These are phyloP conservation scores for Pisolithus microcarpus DNA, from an alignment of 768 basidiomycete species.

Conservation along the genomic window DNA sequence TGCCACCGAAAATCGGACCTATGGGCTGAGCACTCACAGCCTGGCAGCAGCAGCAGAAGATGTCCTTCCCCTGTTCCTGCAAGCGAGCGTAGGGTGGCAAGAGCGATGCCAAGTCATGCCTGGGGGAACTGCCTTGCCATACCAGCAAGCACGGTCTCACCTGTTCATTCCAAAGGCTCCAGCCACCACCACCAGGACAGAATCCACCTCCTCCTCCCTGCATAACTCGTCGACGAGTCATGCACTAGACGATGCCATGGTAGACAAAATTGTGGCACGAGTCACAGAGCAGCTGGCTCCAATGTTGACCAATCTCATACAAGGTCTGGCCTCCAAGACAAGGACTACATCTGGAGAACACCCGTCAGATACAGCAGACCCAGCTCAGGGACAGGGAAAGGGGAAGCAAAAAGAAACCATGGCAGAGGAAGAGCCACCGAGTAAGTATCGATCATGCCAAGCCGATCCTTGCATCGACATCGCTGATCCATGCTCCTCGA, in stretches of 20 bases:
- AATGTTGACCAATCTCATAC: neutral
- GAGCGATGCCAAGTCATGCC: neutral
- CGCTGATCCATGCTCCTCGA: slow-evolving; percentile 1
- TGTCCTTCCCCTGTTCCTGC: slow-evolving; percentile 17
- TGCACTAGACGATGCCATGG: neutral
- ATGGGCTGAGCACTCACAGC: slow-evolving; percentile 23
- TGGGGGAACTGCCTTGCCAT: neutral
- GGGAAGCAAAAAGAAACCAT: neutral
- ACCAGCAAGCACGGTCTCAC: neutral
- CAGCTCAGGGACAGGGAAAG: no score
- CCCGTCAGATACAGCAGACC: slow-evolving; percentile 3
- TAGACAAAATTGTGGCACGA: neutral
- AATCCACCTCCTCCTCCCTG: neutral
- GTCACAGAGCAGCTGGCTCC: neutral
- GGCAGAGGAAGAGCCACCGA: no score
- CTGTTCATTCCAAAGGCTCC: neutral
- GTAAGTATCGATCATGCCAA: neutral
- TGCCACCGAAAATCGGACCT: slow-evolving; percentile 19
- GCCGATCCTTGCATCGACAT: no score
- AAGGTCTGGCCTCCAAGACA: slow-evolving; percentile 2
- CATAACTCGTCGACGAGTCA: neutral
- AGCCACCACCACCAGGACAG: no score
- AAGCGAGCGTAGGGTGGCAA: slow-evolving; percentile 11
- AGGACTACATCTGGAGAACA: no score
- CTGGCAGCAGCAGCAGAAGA: slow-evolving; percentile 16